Percentiles rank a stretch among this genome's conserved stretches.
Evolutionary conservation across 2,329 filamentous ascomycete genomes (phyloP).

Genomic region (Escovopsis sp.): DNA sequence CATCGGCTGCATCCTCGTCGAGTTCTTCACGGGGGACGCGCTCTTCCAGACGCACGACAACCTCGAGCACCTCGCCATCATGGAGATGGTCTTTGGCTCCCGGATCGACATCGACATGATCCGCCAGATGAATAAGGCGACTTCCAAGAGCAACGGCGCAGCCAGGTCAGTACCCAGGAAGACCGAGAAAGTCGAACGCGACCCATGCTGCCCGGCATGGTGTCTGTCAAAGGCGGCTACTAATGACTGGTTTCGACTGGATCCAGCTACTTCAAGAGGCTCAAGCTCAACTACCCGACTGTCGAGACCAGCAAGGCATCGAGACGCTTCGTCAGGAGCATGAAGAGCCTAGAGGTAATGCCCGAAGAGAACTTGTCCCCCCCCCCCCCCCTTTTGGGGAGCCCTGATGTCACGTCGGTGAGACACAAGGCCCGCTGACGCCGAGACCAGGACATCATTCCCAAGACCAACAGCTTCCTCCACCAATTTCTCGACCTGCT

Average conservation of each 20-base stretch:
- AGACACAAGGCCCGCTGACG: not conserved
- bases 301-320: conserved; percentile 48
- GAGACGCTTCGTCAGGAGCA: conserved; percentile 49
- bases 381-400: no score
- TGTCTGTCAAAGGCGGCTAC: not conserved
- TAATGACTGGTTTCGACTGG: not conserved
- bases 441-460: conserved; percentile 33
- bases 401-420: no score
- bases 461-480: conserved; percentile 36
- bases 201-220: no score
- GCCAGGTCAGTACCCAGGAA: conserved; percentile 35
- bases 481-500: conserved; percentile 42
- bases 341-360: conserved; percentile 48
- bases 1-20: conserved; percentile 54
- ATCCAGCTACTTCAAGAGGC: conserved; percentile 47
- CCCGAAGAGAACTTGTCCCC: no score
- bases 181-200: no score
- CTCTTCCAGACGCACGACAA: conserved; percentile 59
- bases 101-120: conserved; percentile 44
- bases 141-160: conserved; percentile 40
- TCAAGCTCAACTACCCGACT: conserved; percentile 48
- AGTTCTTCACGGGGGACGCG: conserved; percentile 55
- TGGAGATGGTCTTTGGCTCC: conserved; percentile 48
- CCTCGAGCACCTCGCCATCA: conserved; percentile 55
- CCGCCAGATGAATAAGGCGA: conserved; percentile 26